Evolutionary conservation across 805 yeast genomes (phyloP), one percentile per base, ranked within the genome.

Genomic region (Ogataea methanolica): DNA sequence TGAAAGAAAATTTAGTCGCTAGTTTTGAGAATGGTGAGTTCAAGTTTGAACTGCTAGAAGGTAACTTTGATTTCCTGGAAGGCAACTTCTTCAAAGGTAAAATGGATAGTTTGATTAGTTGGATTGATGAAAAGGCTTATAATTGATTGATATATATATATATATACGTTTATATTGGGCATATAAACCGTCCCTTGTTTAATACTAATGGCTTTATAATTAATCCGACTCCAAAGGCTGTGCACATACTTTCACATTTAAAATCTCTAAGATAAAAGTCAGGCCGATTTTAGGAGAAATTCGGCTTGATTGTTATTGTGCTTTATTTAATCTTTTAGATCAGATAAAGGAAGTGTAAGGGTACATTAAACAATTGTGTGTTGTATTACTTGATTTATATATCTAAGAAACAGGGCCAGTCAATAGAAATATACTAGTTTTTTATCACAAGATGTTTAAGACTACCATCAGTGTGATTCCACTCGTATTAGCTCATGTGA

Each of bases 41-140:
- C 67, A 66, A 67, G 39, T 91, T 90, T 61, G 84, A 77, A 31
- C 72, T 75, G 43, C 67, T 90, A 42, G 96, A 88, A 57, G 89
- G 90, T 1, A 79, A 80, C 55, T 76, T 88, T 60, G 87, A 80
- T 49, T 79, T 88, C 41, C 55, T 79, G 1, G 81, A 79, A 8
- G 97, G 97, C 1, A 85, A 91, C 53, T 85, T 86, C 2, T 67
- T 72, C 59, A 79, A 80, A 54, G 53, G 52, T 15, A 76, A 83
- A 33, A 67, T 77, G 35, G 75, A 69, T 5, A 68, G 68, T 17
- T 86, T 96, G 89, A 79, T 76, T 53, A 75, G 82, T 53, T 91
- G 96, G 96, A 72, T 91, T 33, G 84, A 81, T 53, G 91, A 84
- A 61, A 75, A 78, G 55, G 84, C 83, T 14, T 85, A 83, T 26